phyloP scores from a whole-genome alignment of 805 yeast genomes.

The Saturnispora gosingensis region DNA sequence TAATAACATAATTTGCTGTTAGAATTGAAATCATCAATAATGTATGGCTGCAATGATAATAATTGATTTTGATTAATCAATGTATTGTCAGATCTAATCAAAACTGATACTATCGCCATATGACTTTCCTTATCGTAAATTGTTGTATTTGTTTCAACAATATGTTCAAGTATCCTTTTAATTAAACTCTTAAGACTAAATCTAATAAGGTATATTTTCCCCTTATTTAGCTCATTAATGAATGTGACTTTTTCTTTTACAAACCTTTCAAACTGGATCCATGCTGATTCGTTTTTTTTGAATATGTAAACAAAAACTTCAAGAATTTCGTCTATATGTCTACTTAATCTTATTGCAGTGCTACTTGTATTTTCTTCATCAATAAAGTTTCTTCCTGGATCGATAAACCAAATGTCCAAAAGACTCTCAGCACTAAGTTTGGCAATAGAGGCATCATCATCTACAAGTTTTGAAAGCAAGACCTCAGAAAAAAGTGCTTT shows the following conservation, averaged over 20 bases:
- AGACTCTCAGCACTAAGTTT: constrained; percentile 34
- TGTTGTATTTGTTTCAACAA: constrained; percentile 23
- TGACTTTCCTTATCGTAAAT: constrained; percentile 23
- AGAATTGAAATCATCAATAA: constrained; percentile 39
- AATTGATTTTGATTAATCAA: constrained; percentile 62
- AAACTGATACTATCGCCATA: constrained; percentile 44
- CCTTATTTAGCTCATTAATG: constrained; percentile 16
- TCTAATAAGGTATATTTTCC: constrained; percentile 13
- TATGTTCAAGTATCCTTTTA: constrained; percentile 29
- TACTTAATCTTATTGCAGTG: background rate
- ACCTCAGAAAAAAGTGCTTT: constrained; percentile 40
- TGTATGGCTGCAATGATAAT: constrained; percentile 52
- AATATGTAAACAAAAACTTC: constrained; percentile 31
- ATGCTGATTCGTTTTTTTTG: constrained; percentile 29
- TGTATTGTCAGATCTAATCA: constrained; percentile 43
- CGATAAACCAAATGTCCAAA: constrained; percentile 30
- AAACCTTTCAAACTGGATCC: constrained; percentile 39
- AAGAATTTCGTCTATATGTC: constrained; percentile 1
- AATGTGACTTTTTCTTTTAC: constrained; percentile 36
- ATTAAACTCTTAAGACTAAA: constrained; percentile 24
- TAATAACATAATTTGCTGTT: constrained; percentile 36
- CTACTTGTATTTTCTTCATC: background rate
- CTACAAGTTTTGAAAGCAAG: constrained; percentile 49
- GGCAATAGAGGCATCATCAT: constrained; percentile 53
- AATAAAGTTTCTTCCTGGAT: background rate